Percentiles rank a stretch among this genome's conserved stretches.
These are phyloP conservation scores for Xylariaceae sp. DNA, from an alignment of 2,329 filamentous ascomycete species.

Conservation along the genomic window DNA sequence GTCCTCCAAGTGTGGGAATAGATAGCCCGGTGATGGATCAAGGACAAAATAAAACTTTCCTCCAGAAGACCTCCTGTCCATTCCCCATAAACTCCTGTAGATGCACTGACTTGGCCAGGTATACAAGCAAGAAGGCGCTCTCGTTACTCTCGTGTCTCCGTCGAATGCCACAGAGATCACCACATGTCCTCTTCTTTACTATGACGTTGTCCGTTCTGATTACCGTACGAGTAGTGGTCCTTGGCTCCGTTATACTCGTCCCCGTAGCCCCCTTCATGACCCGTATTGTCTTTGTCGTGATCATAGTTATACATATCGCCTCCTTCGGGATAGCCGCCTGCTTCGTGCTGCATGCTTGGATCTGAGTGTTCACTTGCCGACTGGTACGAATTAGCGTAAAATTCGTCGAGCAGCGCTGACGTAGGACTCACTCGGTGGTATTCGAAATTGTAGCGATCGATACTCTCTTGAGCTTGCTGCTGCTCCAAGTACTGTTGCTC, in stretches of 20 bases:
- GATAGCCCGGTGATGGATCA: conserved; percentile 12
- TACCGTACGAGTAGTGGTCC: conserved; percentile 29
- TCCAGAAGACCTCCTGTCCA: conserved; percentile 13
- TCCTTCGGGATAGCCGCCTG: conserved; percentile 47
- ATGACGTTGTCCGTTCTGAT: conserved; percentile 26
- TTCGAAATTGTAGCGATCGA: conserved; percentile 49
- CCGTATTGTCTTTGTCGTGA: conserved; percentile 41
- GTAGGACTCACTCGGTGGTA: conserved; percentile 45
- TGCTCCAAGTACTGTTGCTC: conserved; percentile 45
- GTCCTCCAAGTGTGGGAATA: conserved; percentile 2
- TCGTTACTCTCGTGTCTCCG: conserved; percentile 15
- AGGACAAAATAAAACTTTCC: not conserved
- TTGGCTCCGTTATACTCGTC: conserved; percentile 30
- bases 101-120: conserved; percentile 21
- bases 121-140: conserved; percentile 20
- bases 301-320: conserved; percentile 51
- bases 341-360: conserved; percentile 38
- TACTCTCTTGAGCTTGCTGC: conserved; percentile 39
- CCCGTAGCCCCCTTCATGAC: conserved; percentile 34
- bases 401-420: not conserved
- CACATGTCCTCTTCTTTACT: conserved; percentile 40
- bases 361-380: conserved; percentile 45
- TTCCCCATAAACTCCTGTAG: conserved; percentile 20
- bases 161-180: conserved; percentile 31
- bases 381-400: conserved; percentile 28